Base-by-base conservation (phyloP, 768 basidiomycete genomes). In the Tulasnella sp. region DNA sequence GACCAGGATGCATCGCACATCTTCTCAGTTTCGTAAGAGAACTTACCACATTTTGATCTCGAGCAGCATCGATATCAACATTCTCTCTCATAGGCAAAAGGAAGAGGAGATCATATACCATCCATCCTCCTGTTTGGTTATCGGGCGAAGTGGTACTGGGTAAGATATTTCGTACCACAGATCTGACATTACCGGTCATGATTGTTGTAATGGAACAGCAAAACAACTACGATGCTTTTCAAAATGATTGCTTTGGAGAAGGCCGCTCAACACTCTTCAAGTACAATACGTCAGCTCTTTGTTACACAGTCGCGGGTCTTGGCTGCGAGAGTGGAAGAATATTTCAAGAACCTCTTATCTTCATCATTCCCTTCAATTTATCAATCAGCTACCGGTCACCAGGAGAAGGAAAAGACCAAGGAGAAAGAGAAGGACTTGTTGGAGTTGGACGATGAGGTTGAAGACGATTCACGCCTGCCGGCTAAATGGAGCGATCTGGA, bases 371-470 rank as follows among this genome's bases (percentile, higher is more conserved):
- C n/a, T n/a, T n/a, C n/a, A n/a, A n/a, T n/a, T n/a, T n/a, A n/a
- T n/a, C n/a, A 15, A 9, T n/a, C 40, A 19, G 29, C 16, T 15
- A 22, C n/a, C 27, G 10, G 29, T 15, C 27, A 20, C 45, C 13
- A 1, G 28, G 45, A 12, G 10, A 37, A 12, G 12, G 12, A 12
- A 12, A n/a, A 12, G 20, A 12, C 1, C 45, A 31, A 22, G 12
- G 39, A 35, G 45, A 46, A 33, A 10, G 29, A 35, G 34, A 35
- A 35, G 16, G 12, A 22, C 45, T n/a, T 10, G 13, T 15, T 31
- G 12, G 45, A 22, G n/a, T n/a, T n/a, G n/a, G 60, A 63, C 45
- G 75, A 76, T 13, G 42, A 46, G 12, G 53, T 43, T 4, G 55
- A 56, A 12, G 53, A 32, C 5, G 35, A 42, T 4, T 27, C 24